These are phyloP conservation scores for Gloeostereum incarnatum DNA, from an alignment of 768 basidiomycete species.

Conservation along the genomic window DNA sequence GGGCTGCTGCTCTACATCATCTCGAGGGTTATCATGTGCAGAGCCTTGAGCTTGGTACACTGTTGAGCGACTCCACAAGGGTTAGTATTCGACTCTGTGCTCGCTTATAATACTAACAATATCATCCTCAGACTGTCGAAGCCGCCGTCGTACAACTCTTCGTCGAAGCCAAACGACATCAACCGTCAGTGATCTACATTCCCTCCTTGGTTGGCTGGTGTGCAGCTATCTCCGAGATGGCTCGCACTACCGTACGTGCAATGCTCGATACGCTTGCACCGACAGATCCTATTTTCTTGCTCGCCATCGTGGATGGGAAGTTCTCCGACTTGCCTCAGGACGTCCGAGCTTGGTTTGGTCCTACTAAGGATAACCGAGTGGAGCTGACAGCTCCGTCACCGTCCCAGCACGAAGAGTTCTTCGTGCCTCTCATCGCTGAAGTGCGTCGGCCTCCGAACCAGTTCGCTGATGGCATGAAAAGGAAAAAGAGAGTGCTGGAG, in stretches of 20 bases:
- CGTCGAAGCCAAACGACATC: slow-evolving; percentile 93
- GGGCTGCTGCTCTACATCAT: slow-evolving; percentile 86
- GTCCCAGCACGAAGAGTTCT: slow-evolving; percentile 65
- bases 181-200: slow-evolving; percentile 93
- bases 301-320: slow-evolving; percentile 80
- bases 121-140: slow-evolving; percentile 59
- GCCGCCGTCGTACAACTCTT: slow-evolving; percentile 93
- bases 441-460: slow-evolving; percentile 70
- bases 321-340: slow-evolving; percentile 67
- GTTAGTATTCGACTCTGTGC: slow-evolving; percentile 33
- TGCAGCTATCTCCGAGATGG: slow-evolving; percentile 72
- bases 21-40: slow-evolving; percentile 96
- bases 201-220: slow-evolving; percentile 86
- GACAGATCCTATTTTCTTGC: slow-evolving; percentile 86
- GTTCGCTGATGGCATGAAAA: slow-evolving; percentile 83
- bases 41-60: slow-evolving; percentile 80
- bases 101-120: slow-evolving; percentile 1
- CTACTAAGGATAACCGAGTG: slow-evolving; percentile 66
- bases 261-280: slow-evolving; percentile 89
- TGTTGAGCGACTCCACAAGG: slow-evolving; percentile 84
- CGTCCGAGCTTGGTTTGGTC: slow-evolving; percentile 88
- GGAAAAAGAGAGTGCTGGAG: slow-evolving; percentile 79
- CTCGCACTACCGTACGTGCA: slow-evolving; percentile 77
- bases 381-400: slow-evolving; percentile 40
- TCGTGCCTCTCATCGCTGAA: slow-evolving; percentile 61